Conservation (phyloP, 192 early-diverging fungal genomes). For the Chytriomyces hyalinus region DNA sequence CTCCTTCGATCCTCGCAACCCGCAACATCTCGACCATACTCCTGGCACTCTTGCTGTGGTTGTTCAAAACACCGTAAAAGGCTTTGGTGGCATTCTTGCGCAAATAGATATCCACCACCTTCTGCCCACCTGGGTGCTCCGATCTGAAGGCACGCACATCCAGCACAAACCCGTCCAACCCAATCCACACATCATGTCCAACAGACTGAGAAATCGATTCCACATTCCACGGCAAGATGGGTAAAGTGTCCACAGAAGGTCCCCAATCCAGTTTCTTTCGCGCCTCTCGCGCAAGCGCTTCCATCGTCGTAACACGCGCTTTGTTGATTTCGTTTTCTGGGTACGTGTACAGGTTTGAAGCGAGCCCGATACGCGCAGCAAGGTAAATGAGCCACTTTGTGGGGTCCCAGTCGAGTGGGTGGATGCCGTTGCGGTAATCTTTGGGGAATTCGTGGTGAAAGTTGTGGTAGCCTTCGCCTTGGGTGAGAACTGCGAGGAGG, state of each 20-base stretch:
- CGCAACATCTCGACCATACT: slow-evolving; percentile 38
- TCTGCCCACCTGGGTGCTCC: slow-evolving; percentile 46
- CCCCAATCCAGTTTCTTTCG: slow-evolving; percentile 37
- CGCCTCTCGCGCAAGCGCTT: slow-evolving; percentile 15
- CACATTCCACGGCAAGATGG: slow-evolving; percentile 56
- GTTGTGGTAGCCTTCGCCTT: slow-evolving; percentile 58
- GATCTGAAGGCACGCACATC: slow-evolving; percentile 43
- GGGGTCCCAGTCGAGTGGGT: slow-evolving; percentile 51
- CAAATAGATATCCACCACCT: slow-evolving; percentile 32
- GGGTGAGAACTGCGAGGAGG: slow-evolving; percentile 44
- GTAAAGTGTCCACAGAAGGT: slow-evolving; percentile 25
- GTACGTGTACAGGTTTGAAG: slow-evolving; percentile 40
- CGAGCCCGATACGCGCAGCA: slow-evolving; percentile 36
- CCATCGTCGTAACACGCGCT: slow-evolving; percentile 29
- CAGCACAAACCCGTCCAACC: slow-evolving; percentile 47
- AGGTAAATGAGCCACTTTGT: slow-evolving; percentile 52
- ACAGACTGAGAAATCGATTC: slow-evolving; percentile 43
- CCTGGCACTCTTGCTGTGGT: slow-evolving; percentile 42
- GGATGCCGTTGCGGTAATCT: slow-evolving; percentile 53
- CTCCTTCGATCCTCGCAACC: slow-evolving; percentile 38
- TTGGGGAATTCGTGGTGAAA: slow-evolving; percentile 17
- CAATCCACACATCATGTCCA: slow-evolving; percentile 31
- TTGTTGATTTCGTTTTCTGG: slow-evolving; percentile 43
- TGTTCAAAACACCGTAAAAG: slow-evolving; percentile 47
- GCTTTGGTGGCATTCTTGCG: slow-evolving; percentile 43